A percentile compares a stretch with the other conserved stretches of the same genome.
phyloP scores from a whole-genome alignment of 169 alveolate genomes.

The Babesia ovis region DNA sequence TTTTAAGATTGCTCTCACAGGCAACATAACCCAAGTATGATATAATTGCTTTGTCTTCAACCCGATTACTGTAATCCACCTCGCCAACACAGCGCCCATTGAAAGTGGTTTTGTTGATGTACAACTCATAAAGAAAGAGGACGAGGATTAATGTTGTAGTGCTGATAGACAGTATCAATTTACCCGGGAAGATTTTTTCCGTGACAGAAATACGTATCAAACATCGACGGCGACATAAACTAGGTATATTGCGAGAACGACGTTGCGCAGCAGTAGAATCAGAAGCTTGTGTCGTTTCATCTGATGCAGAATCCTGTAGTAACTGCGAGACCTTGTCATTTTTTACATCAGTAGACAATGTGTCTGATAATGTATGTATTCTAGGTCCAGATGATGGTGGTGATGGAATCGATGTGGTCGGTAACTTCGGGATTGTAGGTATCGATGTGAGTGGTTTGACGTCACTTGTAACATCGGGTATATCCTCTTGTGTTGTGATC shows the following conservation, averaged over 20 bases:
- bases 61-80: constrained; percentile 65
- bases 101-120: constrained; percentile 73
- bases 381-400: background rate
- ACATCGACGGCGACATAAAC: constrained; percentile 1
- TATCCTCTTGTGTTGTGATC: background rate
- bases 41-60: constrained; percentile 21
- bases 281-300: background rate
- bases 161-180: background rate
- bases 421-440: background rate
- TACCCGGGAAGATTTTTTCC: constrained; percentile 25
- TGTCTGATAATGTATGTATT: constrained; percentile 2
- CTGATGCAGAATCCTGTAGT: background rate
- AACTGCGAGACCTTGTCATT: background rate
- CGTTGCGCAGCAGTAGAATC: background rate
- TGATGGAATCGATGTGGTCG: background rate
- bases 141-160: constrained; percentile 2
- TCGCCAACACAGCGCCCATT: constrained; percentile 79
- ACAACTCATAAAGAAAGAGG: constrained; percentile 16
- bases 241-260: background rate
- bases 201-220: background rate
- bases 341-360: background rate
- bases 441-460: background rate
- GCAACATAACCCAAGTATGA: constrained; percentile 80
- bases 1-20: constrained; percentile 76
- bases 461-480: background rate